Evolutionary conservation across 2,329 filamentous ascomycete species (phyloP), one percentile per base, ranked within the genome.

Genomic region (Gliomastix tumulicola): DNA sequence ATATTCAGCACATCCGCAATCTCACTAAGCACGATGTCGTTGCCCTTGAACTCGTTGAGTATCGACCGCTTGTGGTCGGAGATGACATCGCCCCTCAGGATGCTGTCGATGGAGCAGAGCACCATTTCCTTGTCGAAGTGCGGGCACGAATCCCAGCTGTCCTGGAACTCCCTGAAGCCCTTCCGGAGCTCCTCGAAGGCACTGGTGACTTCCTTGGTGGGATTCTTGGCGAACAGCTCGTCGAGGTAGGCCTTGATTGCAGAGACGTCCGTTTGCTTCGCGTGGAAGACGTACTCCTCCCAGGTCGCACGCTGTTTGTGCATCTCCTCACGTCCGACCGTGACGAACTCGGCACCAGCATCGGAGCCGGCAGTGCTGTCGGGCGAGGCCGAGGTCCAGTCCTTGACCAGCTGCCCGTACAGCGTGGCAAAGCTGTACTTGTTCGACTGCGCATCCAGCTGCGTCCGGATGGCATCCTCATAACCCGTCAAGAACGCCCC

Each of bases 361-460:
- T 74, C 66, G 39, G 71, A 71, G 5, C 50, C 52, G 1, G 7
- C 17, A 15, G 7, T 22, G 20, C 21, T 21, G 5, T 25, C 32
- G 20, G 16, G 21, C 7, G 32, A 22, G 13, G 56, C 50, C 2
- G 59, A 55, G 34, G 78, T 54, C 66, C 71, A 76, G 44, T 77
- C 72, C 1, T 62, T 70, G 11, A 76, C 68, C 18, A 81, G 51
- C 27, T 66, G 53, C 15, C 70, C 68, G 48, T 79, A 79, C 21
- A 81, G 60, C 7, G 63, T 59, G 1, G 74, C 74, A 47, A 76
- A 73, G 15, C 72, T 62, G 44, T 76, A 69, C 40, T 70, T 74
- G 34, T 66, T 60, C n/a, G 64, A 64, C 44, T 75, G 62, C 10
- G n/a, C 25, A 16, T 28, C 25, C 7, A 28, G 25, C 4, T 28